These are phyloP conservation scores for Mortierella alpina DNA, from an alignment of 192 early-diverging fungal species.

Conservation along the genomic window DNA sequence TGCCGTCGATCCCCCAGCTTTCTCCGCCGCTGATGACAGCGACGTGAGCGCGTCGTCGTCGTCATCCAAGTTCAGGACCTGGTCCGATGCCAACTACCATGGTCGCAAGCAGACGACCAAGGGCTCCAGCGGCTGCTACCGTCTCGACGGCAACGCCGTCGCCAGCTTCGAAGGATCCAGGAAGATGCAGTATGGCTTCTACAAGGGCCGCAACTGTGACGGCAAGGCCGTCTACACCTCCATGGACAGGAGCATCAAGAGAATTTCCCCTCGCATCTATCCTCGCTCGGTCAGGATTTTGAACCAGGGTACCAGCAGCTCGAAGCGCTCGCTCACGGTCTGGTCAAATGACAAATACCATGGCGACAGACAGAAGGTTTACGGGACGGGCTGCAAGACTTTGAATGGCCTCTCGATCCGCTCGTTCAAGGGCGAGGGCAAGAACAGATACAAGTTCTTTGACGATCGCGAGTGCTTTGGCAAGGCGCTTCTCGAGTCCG, in stretches of 20 bases:
- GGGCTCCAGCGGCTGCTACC: constrained; percentile 28
- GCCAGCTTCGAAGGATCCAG: constrained; percentile 24
- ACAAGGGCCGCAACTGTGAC: constrained; percentile 6
- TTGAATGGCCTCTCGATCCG: constrained; percentile 17
- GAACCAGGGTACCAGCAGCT: background rate
- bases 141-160: constrained; percentile 36
- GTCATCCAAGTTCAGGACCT: constrained; percentile 20
- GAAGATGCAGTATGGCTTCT: constrained; percentile 19
- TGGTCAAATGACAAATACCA: constrained; percentile 9
- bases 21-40: background rate
- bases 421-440: constrained; percentile 30
- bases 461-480: constrained; percentile 10
- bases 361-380: constrained; percentile 17
- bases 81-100: constrained; percentile 33
- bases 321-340: background rate
- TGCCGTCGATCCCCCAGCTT: background rate
- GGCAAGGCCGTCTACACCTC: constrained; percentile 3
- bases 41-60: background rate
- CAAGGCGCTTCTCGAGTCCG: background rate
- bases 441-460: constrained; percentile 28
- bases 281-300: constrained; percentile 20
- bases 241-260: constrained; percentile 5
- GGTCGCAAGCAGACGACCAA: constrained; percentile 28
- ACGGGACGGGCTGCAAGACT: constrained; percentile 13
- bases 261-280: constrained; percentile 31